Conservation (phyloP, 2,329 filamentous ascomycete species). For the Epichloe sylvatica region DNA sequence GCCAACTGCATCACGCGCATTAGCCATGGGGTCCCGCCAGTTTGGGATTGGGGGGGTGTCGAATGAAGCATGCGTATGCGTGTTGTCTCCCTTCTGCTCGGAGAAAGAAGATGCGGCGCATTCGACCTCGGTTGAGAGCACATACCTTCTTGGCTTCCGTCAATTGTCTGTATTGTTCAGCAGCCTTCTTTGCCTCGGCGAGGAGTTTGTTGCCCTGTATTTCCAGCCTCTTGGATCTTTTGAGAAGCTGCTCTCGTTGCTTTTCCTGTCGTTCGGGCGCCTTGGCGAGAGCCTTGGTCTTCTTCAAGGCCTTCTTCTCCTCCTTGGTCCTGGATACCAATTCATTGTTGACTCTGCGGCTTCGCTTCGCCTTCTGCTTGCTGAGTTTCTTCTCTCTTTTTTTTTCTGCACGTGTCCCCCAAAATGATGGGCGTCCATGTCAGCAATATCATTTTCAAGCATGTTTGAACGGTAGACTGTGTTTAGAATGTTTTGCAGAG, state of each 20-base stretch:
- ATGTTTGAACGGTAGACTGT: not conserved
- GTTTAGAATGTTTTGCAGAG: not conserved
- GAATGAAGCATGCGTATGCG: not conserved
- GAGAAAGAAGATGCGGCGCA: not conserved
- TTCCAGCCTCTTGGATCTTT: conserved; percentile 26
- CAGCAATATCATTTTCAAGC: not conserved
- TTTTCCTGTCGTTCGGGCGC: conserved; percentile 24
- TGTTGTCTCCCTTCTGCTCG: not conserved
- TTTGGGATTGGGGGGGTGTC: not conserved
- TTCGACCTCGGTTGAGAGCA: not conserved
- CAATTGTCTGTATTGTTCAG: conserved; percentile 15
- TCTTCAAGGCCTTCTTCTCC: conserved; percentile 20
- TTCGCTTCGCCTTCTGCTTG: conserved; percentile 1
- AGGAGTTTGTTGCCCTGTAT: conserved; percentile 26
- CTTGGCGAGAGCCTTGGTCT: conserved; percentile 15
- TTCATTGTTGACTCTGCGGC: conserved; percentile 19
- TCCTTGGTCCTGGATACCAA: conserved; percentile 13
- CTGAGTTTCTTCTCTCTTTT: not conserved
- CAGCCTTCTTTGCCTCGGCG: conserved; percentile 23
- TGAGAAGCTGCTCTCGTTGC: conserved; percentile 22
- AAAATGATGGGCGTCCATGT: too few species aligned
- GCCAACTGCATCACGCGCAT: conserved; percentile 6
- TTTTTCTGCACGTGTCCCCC: not conserved
- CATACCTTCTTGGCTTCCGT: conserved; percentile 8
- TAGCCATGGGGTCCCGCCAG: not conserved